Conservation (phyloP, 2,329 filamentous ascomycete species). For the Epichloe glyceriae region DNA sequence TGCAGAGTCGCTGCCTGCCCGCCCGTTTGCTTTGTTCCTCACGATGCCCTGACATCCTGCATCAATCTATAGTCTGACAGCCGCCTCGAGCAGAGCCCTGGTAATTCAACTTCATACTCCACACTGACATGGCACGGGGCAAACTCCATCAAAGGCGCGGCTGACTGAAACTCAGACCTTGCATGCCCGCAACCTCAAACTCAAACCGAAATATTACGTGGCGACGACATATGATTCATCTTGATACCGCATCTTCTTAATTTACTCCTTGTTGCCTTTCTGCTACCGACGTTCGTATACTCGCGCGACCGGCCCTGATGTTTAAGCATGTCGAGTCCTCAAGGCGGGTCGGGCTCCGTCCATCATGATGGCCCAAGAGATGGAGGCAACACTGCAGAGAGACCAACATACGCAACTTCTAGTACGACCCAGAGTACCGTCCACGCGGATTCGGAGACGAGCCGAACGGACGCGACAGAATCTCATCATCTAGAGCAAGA, state of each 20-base stretch:
- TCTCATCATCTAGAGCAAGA: not conserved
- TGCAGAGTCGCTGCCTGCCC: not conserved
- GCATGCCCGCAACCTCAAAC: not conserved
- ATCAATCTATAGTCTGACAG: not conserved
- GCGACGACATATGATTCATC: not conserved
- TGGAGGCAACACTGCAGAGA: not conserved
- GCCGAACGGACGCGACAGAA: not conserved
- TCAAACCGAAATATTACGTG: not conserved
- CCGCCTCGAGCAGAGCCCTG: not conserved
- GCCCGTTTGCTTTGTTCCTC: not conserved
- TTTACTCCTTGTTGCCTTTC: too few relatives aligned
- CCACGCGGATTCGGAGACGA: not conserved
- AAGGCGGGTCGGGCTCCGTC: constrained; percentile 13
- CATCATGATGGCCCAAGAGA: constrained; percentile 4
- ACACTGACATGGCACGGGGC: not conserved
- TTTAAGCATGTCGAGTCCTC: constrained; percentile 21
- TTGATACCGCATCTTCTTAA: not conserved
- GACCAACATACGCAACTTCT: not conserved
- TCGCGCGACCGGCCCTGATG: constrained; percentile 9
- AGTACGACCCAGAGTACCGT: not conserved
- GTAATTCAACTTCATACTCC: not conserved
- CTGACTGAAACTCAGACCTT: constrained; percentile 3
- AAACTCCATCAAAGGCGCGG: not conserved
- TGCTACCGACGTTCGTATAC: not conserved
- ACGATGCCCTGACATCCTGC: not conserved